Percentiles rank a stretch among this genome's conserved stretches.
Evolutionary conservation across 2,329 filamentous ascomycete genomes (phyloP).

Genomic region (Colletotrichum sp.): DNA sequence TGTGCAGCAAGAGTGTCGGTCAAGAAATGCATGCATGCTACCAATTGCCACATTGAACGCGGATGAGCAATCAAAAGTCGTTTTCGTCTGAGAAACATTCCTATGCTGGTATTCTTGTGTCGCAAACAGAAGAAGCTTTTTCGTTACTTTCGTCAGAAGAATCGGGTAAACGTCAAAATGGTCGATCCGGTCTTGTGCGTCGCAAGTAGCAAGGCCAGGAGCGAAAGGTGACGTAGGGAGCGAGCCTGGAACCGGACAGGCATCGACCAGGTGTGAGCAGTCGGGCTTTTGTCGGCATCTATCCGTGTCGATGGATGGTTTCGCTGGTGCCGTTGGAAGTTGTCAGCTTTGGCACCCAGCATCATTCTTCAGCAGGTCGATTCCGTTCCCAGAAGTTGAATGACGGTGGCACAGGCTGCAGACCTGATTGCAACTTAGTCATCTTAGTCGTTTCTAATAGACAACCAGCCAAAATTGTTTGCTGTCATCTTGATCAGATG

Average conservation of each 20-base stretch:
- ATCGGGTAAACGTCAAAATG: neutral
- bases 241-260: neutral
- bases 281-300: neutral
- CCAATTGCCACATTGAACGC: neutral
- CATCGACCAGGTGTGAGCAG: neutral
- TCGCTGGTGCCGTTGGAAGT: neutral
- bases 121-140: conserved; percentile 9
- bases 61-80: neutral
- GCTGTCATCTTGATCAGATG: neutral
- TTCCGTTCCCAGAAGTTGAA: neutral
- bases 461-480: neutral
- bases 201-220: neutral
- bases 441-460: neutral
- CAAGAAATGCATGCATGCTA: neutral
- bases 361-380: neutral
- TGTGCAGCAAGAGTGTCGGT: neutral
- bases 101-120: neutral
- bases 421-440: neutral
- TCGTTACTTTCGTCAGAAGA: neutral
- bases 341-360: neutral
- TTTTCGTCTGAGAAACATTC: neutral
- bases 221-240: neutral
- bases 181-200: conserved; percentile 3
- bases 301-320: neutral
- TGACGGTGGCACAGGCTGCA: neutral